Conservation (phyloP, 1,284 basidiomycete genomes). For the Takashimella koratensis region DNA sequence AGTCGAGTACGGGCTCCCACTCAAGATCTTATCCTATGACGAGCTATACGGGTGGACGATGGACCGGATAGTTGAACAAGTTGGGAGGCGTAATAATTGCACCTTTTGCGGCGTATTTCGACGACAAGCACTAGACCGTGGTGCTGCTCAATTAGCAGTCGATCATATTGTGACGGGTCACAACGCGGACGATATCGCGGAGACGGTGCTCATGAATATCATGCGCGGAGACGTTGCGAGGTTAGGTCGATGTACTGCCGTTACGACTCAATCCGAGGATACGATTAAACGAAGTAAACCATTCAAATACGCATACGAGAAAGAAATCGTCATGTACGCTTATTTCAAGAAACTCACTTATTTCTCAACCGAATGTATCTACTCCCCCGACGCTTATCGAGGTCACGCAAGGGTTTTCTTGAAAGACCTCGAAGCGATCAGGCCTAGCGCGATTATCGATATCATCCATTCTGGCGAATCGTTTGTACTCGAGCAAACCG, state of each 20-base stretch:
- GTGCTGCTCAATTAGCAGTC: slow-evolving; percentile 80
- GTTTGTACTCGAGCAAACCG: slow-evolving; percentile 72
- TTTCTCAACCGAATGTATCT: slow-evolving; percentile 99
- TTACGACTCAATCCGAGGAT: slow-evolving; percentile 89
- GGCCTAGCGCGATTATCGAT: slow-evolving; percentile 93
- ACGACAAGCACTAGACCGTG: slow-evolving; percentile 90
- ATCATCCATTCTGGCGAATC: slow-evolving; percentile 95
- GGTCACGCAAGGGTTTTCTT: slow-evolving; percentile 92
- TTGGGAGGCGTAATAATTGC: slow-evolving; percentile 98
- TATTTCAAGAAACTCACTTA: slow-evolving; percentile 99
- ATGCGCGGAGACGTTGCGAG: slow-evolving; percentile 96
- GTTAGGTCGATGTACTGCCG: slow-evolving; percentile 86
- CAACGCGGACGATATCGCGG: slow-evolving; percentile 98
- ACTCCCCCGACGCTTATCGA: slow-evolving; percentile 95
- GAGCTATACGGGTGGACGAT: slow-evolving; percentile 99
- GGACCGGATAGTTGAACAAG: slow-evolving; percentile 89
- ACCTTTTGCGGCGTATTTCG: slow-evolving; percentile 99
- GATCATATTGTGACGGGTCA: slow-evolving; percentile 99
- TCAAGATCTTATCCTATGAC: slow-evolving; percentile 93
- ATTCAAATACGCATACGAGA: slow-evolving; percentile 99
- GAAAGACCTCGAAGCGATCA: slow-evolving; percentile 89
- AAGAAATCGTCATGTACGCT: slow-evolving; percentile 99
- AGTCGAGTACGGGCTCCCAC: slow-evolving; percentile 87
- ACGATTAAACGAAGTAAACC: slow-evolving; percentile 96
- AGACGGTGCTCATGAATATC: slow-evolving; percentile 98